phyloP scores from a whole-genome alignment of 2,329 filamentous ascomycete genomes.

The Periconia digitata region DNA sequence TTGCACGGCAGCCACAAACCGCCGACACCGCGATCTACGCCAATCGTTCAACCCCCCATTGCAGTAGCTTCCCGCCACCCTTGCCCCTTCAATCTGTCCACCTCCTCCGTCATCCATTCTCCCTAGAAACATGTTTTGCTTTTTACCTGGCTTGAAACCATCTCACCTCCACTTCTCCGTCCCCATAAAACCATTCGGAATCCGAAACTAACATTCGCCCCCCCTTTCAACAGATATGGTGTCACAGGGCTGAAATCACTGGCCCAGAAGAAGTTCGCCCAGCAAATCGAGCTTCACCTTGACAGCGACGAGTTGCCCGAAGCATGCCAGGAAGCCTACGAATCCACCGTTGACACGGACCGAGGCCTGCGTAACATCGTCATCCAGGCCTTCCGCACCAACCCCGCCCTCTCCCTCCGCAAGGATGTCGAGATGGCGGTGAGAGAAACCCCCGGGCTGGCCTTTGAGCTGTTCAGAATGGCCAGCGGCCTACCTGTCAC shows the following conservation, averaged over 20 bases:
- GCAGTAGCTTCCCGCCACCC: conserved; percentile 12
- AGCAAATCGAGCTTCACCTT: conserved; percentile 48
- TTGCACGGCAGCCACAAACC: conserved; percentile 24
- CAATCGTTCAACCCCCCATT: conserved; percentile 24
- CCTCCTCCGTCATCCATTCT: conserved; percentile 5
- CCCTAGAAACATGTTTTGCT: not conserved
- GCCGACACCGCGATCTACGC: conserved; percentile 34
- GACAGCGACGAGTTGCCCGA: conserved; percentile 50
- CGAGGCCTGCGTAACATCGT: conserved; percentile 52
- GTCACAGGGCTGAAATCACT: conserved; percentile 51
- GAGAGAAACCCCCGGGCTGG: conserved; percentile 49
- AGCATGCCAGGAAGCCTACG: conserved; percentile 53
- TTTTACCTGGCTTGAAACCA: conserved; percentile 17
- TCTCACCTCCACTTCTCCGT: conserved; percentile 3
- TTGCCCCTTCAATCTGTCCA: conserved; percentile 22
- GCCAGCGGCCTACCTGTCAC: conserved; percentile 49
- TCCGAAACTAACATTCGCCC: conserved; percentile 22
- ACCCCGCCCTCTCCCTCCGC: conserved; percentile 49
- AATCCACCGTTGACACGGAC: conserved; percentile 52
- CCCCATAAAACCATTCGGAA: not conserved
- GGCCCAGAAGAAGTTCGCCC: conserved; percentile 50
- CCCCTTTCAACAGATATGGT: conserved; percentile 43
- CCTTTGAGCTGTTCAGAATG: conserved; percentile 52
- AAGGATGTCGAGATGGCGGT: conserved; percentile 49
- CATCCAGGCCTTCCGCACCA: conserved; percentile 50